Evolutionary conservation across 1,284 basidiomycete genomes (phyloP).

Genomic region (Ceratobasidium sp.): DNA sequence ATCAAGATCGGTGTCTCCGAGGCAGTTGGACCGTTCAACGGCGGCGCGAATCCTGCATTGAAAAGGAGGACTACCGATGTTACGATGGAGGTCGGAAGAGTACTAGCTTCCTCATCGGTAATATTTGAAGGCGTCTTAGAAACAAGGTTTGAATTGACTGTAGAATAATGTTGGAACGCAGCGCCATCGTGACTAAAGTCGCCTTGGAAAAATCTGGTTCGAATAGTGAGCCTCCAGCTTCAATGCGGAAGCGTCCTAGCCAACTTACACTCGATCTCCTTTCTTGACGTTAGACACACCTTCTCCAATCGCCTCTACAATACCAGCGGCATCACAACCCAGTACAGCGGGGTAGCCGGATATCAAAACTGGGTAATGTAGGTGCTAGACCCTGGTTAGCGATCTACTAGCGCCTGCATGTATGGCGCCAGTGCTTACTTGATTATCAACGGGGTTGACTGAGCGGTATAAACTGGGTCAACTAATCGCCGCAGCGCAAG

Average conservation of each 20-base stretch:
- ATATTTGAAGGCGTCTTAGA: background rate
- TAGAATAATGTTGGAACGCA: conserved; percentile 30
- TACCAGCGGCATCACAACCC: conserved; percentile 72
- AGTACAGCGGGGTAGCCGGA: conserved; percentile 57
- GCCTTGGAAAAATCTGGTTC: conserved; percentile 36
- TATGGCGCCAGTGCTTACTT: background rate
- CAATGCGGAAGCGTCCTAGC: conserved; percentile 19
- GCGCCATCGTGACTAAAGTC: conserved; percentile 3
- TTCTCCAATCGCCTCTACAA: conserved; percentile 68
- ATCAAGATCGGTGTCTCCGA: conserved; percentile 62
- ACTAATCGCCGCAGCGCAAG: background rate
- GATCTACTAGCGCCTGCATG: background rate
- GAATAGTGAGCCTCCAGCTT: conserved; percentile 22
- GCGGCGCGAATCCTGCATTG: conserved; percentile 42
- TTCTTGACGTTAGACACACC: conserved; percentile 66
- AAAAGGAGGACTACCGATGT: conserved; percentile 21
- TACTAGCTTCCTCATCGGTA: conserved; percentile 61
- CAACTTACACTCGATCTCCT: conserved; percentile 73
- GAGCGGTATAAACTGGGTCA: background rate
- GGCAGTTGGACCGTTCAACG: conserved; percentile 56
- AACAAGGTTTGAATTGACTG: background rate
- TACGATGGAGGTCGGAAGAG: conserved; percentile 56
- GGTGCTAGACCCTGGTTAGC: background rate
- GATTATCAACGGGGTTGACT: conserved; percentile 44
- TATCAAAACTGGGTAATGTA: background rate